A percentile compares a stretch with the other conserved stretches of the same genome.
Evolutionary conservation across 352 stramenopile species (phyloP).

Genomic region (Pythium sp.): DNA sequence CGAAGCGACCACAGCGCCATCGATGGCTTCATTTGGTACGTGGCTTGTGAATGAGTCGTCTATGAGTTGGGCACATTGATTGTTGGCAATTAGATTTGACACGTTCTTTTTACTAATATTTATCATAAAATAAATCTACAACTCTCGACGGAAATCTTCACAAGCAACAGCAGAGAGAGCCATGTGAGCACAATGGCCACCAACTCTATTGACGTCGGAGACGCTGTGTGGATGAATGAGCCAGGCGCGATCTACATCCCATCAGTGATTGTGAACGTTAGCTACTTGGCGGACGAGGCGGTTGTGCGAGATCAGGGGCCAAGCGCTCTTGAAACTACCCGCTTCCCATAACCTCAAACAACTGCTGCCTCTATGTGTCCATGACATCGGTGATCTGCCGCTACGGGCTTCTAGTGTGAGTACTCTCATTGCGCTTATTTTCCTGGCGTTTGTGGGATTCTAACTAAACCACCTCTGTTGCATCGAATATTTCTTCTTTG

Average conservation of each 20-base stretch:
- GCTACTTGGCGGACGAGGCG: slow-evolving; percentile 60
- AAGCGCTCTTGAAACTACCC: slow-evolving; percentile 54
- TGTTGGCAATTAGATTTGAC: no score
- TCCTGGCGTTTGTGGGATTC: not conserved
- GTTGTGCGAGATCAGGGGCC: slow-evolving; percentile 65
- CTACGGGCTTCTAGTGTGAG: slow-evolving; percentile 60
- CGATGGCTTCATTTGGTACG: no score
- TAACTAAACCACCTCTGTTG: not conserved
- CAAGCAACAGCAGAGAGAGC: no score
- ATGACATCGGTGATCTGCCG: slow-evolving; percentile 64
- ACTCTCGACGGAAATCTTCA: no score
- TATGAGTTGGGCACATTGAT: no score
- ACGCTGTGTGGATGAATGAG: slow-evolving; percentile 68
- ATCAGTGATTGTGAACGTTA: slow-evolving; percentile 53
- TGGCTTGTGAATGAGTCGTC: no score
- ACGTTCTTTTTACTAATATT: no score
- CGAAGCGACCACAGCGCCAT: no score
- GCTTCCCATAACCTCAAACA: slow-evolving; percentile 62
- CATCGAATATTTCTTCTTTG: no score
- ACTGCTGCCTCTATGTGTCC: slow-evolving; percentile 44
- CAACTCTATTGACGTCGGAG: slow-evolving; percentile 42
- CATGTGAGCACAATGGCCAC: no score
- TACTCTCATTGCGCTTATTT: not conserved
- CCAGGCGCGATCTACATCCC: slow-evolving; percentile 46
- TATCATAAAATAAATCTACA: no score